These are phyloP conservation scores for Monascus ruber DNA, from an alignment of 2,329 filamentous ascomycete species.

Conservation along the genomic window DNA sequence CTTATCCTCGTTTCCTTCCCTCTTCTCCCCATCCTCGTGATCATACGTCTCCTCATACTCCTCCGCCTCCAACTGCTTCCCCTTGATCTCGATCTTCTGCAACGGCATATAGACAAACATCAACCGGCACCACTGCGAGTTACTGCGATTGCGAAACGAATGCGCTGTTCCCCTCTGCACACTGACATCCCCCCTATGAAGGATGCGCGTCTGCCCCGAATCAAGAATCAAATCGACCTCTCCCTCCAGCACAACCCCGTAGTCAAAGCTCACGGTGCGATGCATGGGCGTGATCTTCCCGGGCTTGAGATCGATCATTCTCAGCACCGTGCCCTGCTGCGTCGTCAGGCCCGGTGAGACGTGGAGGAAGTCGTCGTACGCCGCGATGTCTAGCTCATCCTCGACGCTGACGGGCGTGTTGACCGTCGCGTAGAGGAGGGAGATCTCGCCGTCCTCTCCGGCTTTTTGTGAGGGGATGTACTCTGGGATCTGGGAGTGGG, in stretches of 20 bases:
- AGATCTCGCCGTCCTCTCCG: slow-evolving; percentile 20
- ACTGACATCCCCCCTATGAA: slow-evolving; percentile 24
- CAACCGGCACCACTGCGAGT: slow-evolving; percentile 17
- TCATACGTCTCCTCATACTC: slow-evolving; percentile 16
- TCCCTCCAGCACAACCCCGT: slow-evolving; percentile 27
- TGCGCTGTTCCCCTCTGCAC: slow-evolving; percentile 23
- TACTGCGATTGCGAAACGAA: slow-evolving; percentile 17
- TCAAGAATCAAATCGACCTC: slow-evolving; percentile 26
- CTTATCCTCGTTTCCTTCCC: neutral
- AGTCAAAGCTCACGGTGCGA: slow-evolving; percentile 27
- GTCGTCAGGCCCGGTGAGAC: slow-evolving; percentile 22
- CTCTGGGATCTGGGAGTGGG: slow-evolving; percentile 20
- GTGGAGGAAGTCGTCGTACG: slow-evolving; percentile 23
- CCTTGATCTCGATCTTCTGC: slow-evolving; percentile 27
- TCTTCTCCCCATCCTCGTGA: slow-evolving; percentile 1
- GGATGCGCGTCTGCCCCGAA: slow-evolving; percentile 19
- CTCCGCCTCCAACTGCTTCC: slow-evolving; percentile 42
- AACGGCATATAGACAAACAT: slow-evolving; percentile 23
- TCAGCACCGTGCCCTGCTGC: slow-evolving; percentile 19
- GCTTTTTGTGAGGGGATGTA: slow-evolving; percentile 18
- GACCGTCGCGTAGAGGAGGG: slow-evolving; percentile 19
- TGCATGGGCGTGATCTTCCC: slow-evolving; percentile 24
- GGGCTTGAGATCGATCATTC: slow-evolving; percentile 24
- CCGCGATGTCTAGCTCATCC: slow-evolving; percentile 21
- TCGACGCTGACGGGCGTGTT: slow-evolving; percentile 15